A percentile compares a stretch with the other conserved stretches of the same genome.
Conservation (phyloP, 768 basidiomycete species). For the Multifurca ochricompacta region DNA sequence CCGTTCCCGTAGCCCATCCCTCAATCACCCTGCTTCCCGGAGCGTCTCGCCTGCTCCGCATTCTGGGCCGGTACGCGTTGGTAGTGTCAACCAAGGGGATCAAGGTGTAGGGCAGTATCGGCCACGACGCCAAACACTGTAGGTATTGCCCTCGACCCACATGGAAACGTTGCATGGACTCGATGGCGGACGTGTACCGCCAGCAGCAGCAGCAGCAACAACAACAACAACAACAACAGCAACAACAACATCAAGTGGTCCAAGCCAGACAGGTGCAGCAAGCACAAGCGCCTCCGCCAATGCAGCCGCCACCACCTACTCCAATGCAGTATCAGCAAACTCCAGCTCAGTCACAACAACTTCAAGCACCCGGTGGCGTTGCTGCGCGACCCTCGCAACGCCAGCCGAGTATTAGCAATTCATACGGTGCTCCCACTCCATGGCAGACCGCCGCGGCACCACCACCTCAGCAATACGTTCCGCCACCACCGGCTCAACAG, state of each 20-base stretch:
- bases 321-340: constrained; percentile 33
- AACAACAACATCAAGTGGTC: constrained; percentile 17
- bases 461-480: constrained; percentile 19
- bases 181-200: constrained; percentile 50
- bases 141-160: constrained; percentile 76
- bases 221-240: constrained; percentile 27
- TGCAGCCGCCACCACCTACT: constrained; percentile 32
- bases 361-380: constrained; percentile 14
- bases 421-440: background rate
- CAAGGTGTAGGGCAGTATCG: constrained; percentile 31
- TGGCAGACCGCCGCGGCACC: constrained; percentile 7
- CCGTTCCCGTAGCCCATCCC: constrained; percentile 52
- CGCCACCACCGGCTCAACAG: constrained; percentile 14
- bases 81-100: constrained; percentile 9
- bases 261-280: constrained; percentile 21
- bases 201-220: constrained; percentile 26
- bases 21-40: constrained; percentile 32
- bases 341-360: constrained; percentile 26
- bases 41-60: constrained; percentile 45
- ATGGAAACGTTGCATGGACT: constrained; percentile 77
- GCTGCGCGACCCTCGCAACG: constrained; percentile 3
- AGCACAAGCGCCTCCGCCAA: constrained; percentile 28
- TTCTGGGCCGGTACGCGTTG: constrained; percentile 18
- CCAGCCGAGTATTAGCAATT: constrained; percentile 7
- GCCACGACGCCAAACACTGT: constrained; percentile 72